phyloP scores from a whole-genome alignment of 2,329 filamentous ascomycete species.

The Pestalotiopsis sp. region DNA sequence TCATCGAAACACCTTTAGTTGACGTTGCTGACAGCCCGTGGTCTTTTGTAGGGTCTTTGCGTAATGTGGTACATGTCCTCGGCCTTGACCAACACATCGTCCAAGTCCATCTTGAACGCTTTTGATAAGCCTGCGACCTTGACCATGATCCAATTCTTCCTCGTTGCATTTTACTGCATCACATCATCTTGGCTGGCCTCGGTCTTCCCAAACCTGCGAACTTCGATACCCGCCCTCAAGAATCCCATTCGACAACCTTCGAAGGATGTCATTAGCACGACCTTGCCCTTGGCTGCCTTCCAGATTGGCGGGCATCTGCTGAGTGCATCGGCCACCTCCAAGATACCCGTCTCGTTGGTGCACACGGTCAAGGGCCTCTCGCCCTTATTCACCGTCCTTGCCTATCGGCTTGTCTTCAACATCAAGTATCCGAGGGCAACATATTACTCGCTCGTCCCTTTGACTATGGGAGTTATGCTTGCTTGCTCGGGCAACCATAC shows the following conservation, averaged over 20 bases:
- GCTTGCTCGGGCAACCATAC: slow-evolving; percentile 83
- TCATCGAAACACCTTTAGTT: slow-evolving; percentile 19
- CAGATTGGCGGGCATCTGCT: slow-evolving; percentile 93
- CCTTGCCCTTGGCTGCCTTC: slow-evolving; percentile 88
- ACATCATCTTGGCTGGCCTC: slow-evolving; percentile 76
- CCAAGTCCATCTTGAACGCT: slow-evolving; percentile 92
- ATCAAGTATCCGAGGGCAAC: slow-evolving; percentile 87
- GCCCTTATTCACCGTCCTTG: slow-evolving; percentile 90
- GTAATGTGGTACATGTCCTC: slow-evolving; percentile 94
- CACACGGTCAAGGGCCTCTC: slow-evolving; percentile 99
- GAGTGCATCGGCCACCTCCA: slow-evolving; percentile 89
- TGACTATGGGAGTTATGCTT: slow-evolving; percentile 93
- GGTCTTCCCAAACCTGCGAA: slow-evolving; percentile 71
- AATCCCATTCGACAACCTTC: slow-evolving; percentile 83
- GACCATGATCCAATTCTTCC: slow-evolving; percentile 90
- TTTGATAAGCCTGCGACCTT: slow-evolving; percentile 90
- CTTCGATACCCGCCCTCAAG: slow-evolving; percentile 75
- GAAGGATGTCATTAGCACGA: slow-evolving; percentile 80
- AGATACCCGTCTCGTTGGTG: slow-evolving; percentile 94
- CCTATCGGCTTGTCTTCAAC: slow-evolving; percentile 86
- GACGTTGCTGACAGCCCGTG: slow-evolving; percentile 24
- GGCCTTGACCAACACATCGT: slow-evolving; percentile 94
- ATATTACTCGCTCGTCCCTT: slow-evolving; percentile 85
- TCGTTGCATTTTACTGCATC: slow-evolving; percentile 88
- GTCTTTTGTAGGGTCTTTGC: slow-evolving; percentile 69